phyloP scores from a whole-genome alignment of 148 eudicot genomes.

The Chenopodium berlandieri region DNA sequence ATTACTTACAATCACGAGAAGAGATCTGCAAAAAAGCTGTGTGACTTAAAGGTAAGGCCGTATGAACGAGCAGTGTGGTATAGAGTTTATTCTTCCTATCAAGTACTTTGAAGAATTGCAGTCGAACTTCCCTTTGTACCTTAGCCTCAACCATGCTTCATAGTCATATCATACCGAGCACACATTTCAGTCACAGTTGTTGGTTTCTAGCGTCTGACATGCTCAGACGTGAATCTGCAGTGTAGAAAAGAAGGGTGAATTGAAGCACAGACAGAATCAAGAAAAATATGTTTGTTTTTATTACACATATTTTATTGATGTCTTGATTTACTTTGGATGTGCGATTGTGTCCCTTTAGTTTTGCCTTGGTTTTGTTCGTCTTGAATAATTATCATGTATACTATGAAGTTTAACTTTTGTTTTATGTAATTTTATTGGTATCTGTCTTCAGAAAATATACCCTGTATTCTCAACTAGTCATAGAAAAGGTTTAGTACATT shows the following conservation, averaged over 20 bases:
- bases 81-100: slow-evolving; percentile 20
- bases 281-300: not conserved
- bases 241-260: not conserved
- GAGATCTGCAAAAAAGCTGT: slow-evolving; percentile 17
- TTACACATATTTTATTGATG: not conserved
- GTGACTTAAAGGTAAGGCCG: slow-evolving; percentile 14
- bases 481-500: no score
- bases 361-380: not conserved
- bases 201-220: not conserved
- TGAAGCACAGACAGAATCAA: not conserved
- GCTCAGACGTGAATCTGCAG: not conserved
- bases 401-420: not conserved
- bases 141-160: not conserved
- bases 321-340: not conserved
- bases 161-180: not conserved
- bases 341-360: not conserved
- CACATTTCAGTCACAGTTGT: not conserved
- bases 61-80: slow-evolving; percentile 27
- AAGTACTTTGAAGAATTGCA: slow-evolving; percentile 9
- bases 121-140: not conserved
- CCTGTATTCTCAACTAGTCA: no score
- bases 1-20: slow-evolving; percentile 18
- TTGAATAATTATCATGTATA: not conserved
- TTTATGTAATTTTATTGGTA: not conserved
- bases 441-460: no score